phyloP scores from a whole-genome alignment of 305 asterid genomes.

The Fraxinus albicans region DNA sequence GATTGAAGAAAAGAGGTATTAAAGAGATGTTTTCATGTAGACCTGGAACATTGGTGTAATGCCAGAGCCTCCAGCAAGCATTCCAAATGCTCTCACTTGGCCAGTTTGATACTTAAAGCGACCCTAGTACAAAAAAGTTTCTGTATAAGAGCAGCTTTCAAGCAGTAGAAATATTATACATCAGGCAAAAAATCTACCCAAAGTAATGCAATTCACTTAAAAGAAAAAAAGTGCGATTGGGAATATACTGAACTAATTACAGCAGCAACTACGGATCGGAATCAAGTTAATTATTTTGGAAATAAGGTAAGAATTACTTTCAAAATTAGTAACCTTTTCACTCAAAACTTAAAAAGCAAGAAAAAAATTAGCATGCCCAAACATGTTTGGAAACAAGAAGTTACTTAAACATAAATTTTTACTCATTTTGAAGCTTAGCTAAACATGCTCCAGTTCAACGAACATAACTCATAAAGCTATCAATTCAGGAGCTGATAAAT shows the following conservation, averaged over 20 bases:
- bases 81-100: conserved; percentile 89
- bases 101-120: conserved; percentile 83
- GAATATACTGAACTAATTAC: neutral
- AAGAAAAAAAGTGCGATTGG: neutral
- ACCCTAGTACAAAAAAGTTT: conserved; percentile 42
- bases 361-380: neutral
- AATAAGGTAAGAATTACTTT: neutral
- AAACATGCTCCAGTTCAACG: neutral
- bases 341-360: neutral
- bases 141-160: conserved; percentile 12
- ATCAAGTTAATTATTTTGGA: neutral
- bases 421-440: neutral
- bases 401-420: neutral
- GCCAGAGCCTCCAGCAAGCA: conserved; percentile 99
- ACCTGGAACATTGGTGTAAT: conserved; percentile 99
- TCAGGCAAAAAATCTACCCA: neutral
- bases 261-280: neutral
- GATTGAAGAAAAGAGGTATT: neutral
- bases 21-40: conserved; percentile 17
- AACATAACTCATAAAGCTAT: neutral
- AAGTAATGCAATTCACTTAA: conserved; percentile 2
- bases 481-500: neutral
- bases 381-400: neutral
- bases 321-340: neutral
- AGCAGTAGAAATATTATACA: neutral